A percentile compares a stretch with the other conserved stretches of the same genome.
Evolutionary conservation across 192 early-diverging fungal genomes (phyloP).

Genomic region (Kickxella alabastrina): DNA sequence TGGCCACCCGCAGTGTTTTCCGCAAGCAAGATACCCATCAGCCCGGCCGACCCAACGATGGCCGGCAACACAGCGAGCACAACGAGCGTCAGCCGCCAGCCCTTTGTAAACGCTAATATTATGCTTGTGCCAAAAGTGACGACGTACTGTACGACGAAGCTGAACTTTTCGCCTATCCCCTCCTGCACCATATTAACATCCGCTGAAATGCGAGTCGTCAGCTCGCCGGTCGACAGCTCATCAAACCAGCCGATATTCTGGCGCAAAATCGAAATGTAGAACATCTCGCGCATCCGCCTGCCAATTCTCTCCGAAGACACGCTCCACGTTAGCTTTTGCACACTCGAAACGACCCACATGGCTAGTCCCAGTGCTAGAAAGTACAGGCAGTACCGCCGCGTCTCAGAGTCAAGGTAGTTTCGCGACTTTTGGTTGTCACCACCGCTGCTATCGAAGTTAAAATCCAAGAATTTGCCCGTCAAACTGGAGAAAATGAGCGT

Average conservation of each 20-base stretch:
- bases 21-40: slow-evolving; percentile 58
- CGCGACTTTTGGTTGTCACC: slow-evolving; percentile 2
- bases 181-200: slow-evolving; percentile 87
- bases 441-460: slow-evolving; percentile 3
- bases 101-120: slow-evolving; percentile 72
- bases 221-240: slow-evolving; percentile 66
- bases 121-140: slow-evolving; percentile 72
- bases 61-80: slow-evolving; percentile 74
- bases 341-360: slow-evolving; percentile 14
- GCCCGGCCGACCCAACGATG: slow-evolving; percentile 54
- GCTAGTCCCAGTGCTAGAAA: slow-evolving; percentile 29
- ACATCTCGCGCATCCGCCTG: slow-evolving; percentile 70
- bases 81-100: slow-evolving; percentile 81
- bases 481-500: slow-evolving; percentile 45
- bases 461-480: slow-evolving; percentile 21
- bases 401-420: slow-evolving; percentile 26
- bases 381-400: slow-evolving; percentile 45
- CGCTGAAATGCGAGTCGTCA: slow-evolving; percentile 81
- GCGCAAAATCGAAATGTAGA: slow-evolving; percentile 72
- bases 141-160: slow-evolving; percentile 60
- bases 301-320: slow-evolving; percentile 57
- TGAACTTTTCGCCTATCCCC: slow-evolving; percentile 82
- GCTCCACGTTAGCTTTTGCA: slow-evolving; percentile 21
- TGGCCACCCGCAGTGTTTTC: slow-evolving; percentile 50
- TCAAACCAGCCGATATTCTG: slow-evolving; percentile 92